Conservation (phyloP, 2,329 filamentous ascomycete genomes). For the Microthyrium microscopicum region DNA sequence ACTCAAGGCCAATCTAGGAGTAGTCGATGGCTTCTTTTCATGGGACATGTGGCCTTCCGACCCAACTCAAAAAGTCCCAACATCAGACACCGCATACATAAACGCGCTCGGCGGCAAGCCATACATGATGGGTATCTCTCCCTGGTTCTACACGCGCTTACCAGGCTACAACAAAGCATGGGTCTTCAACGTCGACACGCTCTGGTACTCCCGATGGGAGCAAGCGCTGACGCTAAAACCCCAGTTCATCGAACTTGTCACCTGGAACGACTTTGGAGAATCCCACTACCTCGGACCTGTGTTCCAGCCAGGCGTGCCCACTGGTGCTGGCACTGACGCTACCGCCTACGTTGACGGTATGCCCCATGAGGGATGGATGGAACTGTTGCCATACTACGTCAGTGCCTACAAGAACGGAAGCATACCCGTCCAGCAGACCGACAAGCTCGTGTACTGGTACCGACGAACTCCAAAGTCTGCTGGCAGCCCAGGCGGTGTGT, state of each 20-base stretch:
- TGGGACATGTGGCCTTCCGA: constrained; percentile 35
- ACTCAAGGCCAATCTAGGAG: constrained; percentile 21
- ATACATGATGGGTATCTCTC: constrained; percentile 32
- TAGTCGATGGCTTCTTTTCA: constrained; percentile 29
- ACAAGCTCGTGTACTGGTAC: constrained; percentile 29
- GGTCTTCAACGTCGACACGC: constrained; percentile 43
- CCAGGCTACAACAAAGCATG: constrained; percentile 43
- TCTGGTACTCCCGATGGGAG: constrained; percentile 36
- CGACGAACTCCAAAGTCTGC: constrained; percentile 21
- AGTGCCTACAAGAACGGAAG: constrained; percentile 30
- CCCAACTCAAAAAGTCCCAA: constrained; percentile 32
- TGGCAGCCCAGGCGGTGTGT: constrained; percentile 23
- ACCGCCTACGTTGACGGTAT: constrained; percentile 31
- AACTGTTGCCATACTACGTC: constrained; percentile 34
- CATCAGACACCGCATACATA: constrained; percentile 25
- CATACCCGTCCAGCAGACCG: constrained; percentile 14
- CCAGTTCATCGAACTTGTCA: constrained; percentile 35
- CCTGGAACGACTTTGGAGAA: constrained; percentile 44
- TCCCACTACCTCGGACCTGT: constrained; percentile 38
- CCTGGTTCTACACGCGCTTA: constrained; percentile 41
- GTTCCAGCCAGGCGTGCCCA: constrained; percentile 27
- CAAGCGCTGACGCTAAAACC: constrained; percentile 23
- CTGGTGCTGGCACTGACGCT: constrained; percentile 32
- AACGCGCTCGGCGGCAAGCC: constrained; percentile 24
- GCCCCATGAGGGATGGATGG: constrained; percentile 35